These are phyloP conservation scores for Lenwebbia sp. DNA, from an alignment of 345 rosid species.

Conservation along the genomic window DNA sequence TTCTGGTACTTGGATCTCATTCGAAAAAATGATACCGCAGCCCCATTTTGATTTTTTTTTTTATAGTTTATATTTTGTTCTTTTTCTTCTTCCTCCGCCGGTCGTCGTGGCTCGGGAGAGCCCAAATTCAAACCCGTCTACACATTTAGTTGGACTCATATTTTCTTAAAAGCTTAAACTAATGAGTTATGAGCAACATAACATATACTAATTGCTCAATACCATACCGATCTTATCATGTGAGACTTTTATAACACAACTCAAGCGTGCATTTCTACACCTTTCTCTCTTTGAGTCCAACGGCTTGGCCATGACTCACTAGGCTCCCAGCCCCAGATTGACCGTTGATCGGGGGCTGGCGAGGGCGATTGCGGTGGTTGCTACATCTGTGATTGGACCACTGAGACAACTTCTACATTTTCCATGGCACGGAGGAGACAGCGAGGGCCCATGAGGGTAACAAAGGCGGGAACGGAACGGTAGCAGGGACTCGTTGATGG, in stretches of 20 bases:
- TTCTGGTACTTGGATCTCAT: no score
- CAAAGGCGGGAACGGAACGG: neutral
- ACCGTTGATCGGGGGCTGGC: neutral
- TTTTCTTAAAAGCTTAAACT: neutral
- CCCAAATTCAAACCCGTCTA: accelerated
- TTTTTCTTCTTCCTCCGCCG: no score
- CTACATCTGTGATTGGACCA: neutral
- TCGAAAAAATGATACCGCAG: no score
- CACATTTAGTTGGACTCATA: neutral
- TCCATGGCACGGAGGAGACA: neutral
- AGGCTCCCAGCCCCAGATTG: neutral
- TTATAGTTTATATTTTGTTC: no score
- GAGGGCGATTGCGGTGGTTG: neutral
- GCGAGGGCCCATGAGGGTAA: neutral
- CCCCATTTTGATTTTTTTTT: no score
- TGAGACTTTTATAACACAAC: neutral
- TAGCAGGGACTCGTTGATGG: neutral
- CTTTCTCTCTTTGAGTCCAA: neutral
- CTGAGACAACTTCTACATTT: neutral
- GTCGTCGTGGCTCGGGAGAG: neutral
- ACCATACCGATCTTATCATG: neutral
- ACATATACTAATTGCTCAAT: neutral
- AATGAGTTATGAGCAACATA: neutral
- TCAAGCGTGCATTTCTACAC: neutral
- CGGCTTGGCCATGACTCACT: neutral